Base-by-base conservation (phyloP, 305 asterid species). In the Fraxinus albicans region DNA sequence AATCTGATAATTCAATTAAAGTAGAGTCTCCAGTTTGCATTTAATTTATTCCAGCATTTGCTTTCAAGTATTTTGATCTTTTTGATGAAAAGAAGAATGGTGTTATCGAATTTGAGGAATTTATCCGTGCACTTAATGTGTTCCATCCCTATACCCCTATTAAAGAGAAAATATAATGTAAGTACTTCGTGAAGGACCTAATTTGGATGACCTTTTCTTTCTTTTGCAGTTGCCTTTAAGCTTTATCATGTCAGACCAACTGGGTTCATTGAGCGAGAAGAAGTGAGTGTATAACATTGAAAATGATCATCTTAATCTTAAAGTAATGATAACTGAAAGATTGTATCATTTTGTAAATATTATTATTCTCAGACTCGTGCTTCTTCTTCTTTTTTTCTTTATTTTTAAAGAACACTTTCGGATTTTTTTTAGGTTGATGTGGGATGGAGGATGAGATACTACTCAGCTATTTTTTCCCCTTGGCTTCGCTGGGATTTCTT, bases 211-310 rank as follows among this genome's bases (percentile, higher is more conserved):
- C 42, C 10, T 60, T 36, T 85, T 80, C 83, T 82, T 79, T 79
- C 44, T 81, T 76, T 76, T 81, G 86, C 95, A 94, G 98, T 92
- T 93, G 93, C 95, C 15, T 95, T 93, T 88, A 92, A 90, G 88
- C 91, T 95, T 67, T 95, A 93, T 83, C 97, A 95, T 90, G 88
- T 95, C 80, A 86, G 98, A 80, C 98, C 90, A 83, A 90, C 97
- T 17, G 99, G 98, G 78, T 95, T 83, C 91, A 95, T 95, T 58
- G 99, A 95, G 88, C 91, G 94, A 75, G 95, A 94, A 87, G 97
- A 95, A 86, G 97, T 94, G 84, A 91, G 94, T 83, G 25, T 60
- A 44, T 9, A 47, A 38, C 7, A 19, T 10, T 4, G 5, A 6
- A 15, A 50, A 33, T 23, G 34, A 36, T 44, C 34, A 33, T 76